These are phyloP conservation scores for Chaetomiaceae sp. DNA, from an alignment of 2,329 filamentous ascomycete genomes.

Conservation along the genomic window DNA sequence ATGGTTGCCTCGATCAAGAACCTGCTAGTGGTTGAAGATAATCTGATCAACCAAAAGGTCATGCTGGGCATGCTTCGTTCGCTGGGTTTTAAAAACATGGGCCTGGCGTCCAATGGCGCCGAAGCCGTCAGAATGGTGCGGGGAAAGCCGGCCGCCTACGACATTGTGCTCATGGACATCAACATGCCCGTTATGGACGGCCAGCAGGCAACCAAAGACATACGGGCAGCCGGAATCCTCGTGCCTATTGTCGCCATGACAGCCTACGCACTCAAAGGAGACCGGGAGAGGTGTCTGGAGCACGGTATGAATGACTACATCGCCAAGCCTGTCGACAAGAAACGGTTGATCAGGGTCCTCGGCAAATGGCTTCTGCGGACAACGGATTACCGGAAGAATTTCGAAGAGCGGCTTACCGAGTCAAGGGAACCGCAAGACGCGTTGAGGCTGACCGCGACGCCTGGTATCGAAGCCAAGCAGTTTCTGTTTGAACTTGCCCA, in stretches of 20 bases:
- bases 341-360: conserved; percentile 19
- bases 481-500: background rate
- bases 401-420: conserved; percentile 9
- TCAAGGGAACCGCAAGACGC: background rate
- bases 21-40: conserved; percentile 40
- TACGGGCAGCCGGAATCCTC: conserved; percentile 37
- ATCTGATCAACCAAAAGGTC: conserved; percentile 41
- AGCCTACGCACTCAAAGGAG: conserved; percentile 53
- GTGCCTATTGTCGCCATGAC: conserved; percentile 47
- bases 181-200: conserved; percentile 58
- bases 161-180: conserved; percentile 54
- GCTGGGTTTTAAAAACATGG: conserved; percentile 40
- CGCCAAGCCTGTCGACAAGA: conserved; percentile 34
- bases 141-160: conserved; percentile 39
- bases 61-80: conserved; percentile 35
- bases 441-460: background rate
- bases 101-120: conserved; percentile 40
- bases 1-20: conserved; percentile 38
- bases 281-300: conserved; percentile 49
- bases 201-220: conserved; percentile 45
- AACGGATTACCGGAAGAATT: conserved; percentile 17
- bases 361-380: conserved; percentile 15
- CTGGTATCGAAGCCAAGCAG: background rate
- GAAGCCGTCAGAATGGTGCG: conserved; percentile 41
- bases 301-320: conserved; percentile 55